Base-by-base conservation (phyloP, 108 stramenopile species). In the Cylindrotheca fusiformis region DNA sequence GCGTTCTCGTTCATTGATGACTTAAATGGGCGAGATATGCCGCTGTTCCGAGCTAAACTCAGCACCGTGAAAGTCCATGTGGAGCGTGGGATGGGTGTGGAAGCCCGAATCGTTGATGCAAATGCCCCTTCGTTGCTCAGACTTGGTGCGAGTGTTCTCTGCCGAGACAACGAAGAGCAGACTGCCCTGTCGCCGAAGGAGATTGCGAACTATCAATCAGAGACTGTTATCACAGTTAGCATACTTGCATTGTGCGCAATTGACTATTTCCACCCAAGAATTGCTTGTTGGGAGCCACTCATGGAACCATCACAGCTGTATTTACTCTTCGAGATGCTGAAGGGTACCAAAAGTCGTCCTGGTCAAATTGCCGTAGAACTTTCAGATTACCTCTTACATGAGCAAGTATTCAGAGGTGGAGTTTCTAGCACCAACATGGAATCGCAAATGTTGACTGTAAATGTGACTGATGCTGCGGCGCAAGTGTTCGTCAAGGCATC, bases 21-120 rank as follows among this genome's bases (percentile, higher is more conserved):
- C 62, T 68, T 80, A 3, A 68, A 78, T 41, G 85, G 85, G 22
- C 68, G 81, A 52, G 85, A 86, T 36, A 86, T 86, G 85, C 85
- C 85, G 10, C 33, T 86, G 19, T 56, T 86, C 12, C 73, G 81
- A 36, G 79, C 50, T 12, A 64, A 68, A 24, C 49, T 83, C 4
- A 48, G 48, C 31, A 49, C 60, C 18, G 23, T 78, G 19, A 62
- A 74, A 48, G 4, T 74, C 25, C 68, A 67, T 28, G 53, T 58
- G 17, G 70, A 80, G 20, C 68, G 81, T 32, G 85, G 85, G 17
- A 19, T 83, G 21, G 81, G 77, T 0, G 48, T 77, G 23, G 66
- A 70, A 23, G 68, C 78, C 18, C 67, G 66, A 23, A 57, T 59
- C 23, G 55, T 85, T 21, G 69, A 74, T 12, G 63, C 45, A 5